Conservation (phyloP, 2,329 filamentous ascomycete species). For the Sporothrix dimorphospora region DNA sequence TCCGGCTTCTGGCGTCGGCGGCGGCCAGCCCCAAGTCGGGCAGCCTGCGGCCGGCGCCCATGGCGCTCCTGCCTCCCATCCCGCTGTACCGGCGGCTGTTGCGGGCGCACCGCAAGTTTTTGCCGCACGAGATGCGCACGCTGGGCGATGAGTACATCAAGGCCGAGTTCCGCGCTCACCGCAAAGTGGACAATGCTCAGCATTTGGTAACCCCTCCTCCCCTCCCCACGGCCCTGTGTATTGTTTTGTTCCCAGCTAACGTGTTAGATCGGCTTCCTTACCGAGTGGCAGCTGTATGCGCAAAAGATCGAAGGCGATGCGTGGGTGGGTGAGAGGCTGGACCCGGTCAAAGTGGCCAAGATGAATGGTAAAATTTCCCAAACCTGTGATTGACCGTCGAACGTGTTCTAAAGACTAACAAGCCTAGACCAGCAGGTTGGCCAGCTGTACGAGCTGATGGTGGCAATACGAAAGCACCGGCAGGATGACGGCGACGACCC, state of each 20-base stretch:
- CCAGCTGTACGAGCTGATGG: conserved; percentile 93
- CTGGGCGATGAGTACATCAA: conserved; percentile 94
- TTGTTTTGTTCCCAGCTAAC: background rate
- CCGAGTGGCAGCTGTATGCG: conserved; percentile 94
- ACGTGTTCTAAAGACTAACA: conserved; percentile 12
- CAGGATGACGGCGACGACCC: conserved; percentile 28
- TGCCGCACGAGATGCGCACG: conserved; percentile 74
- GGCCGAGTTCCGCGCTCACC: conserved; percentile 85
- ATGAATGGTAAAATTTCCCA: conserved; percentile 95
- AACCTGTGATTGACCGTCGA: too few relatives aligned
- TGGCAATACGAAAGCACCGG: conserved; percentile 64
- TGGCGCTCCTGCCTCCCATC: conserved; percentile 83
- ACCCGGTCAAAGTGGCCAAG: conserved; percentile 81
- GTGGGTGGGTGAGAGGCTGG: conserved; percentile 85
- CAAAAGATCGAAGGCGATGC: conserved; percentile 86
- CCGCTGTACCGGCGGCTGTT: conserved; percentile 87
- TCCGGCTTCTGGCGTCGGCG: conserved; percentile 28
- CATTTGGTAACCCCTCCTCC: too few relatives aligned
- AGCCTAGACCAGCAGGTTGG: conserved; percentile 82
- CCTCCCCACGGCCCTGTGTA: conserved; percentile 38
- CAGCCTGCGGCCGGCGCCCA: conserved; percentile 45
- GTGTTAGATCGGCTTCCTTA: conserved; percentile 84
- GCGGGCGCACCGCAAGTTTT: conserved; percentile 78
- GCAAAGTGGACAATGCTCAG: conserved; percentile 82
- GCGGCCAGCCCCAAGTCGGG: conserved; percentile 28